phyloP scores from a whole-genome alignment of 768 basidiomycete genomes.

The Russula sp. region DNA sequence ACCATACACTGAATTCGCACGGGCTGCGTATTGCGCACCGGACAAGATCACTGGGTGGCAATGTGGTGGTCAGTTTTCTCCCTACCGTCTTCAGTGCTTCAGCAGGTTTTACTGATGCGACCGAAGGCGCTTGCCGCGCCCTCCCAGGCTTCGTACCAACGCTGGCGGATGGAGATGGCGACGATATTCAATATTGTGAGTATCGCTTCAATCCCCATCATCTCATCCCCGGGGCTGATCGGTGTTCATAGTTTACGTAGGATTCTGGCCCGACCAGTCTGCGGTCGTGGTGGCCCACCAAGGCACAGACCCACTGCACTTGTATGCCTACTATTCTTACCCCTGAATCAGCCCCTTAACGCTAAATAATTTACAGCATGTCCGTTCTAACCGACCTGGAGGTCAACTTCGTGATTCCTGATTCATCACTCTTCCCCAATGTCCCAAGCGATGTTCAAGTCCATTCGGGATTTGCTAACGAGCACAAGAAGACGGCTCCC shows the following conservation, averaged over 20 bases:
- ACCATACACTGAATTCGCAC: constrained; percentile 47
- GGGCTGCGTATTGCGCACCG: constrained; percentile 48
- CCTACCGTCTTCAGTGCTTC: background rate
- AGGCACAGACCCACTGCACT: constrained; percentile 17
- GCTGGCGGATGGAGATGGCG: constrained; percentile 44
- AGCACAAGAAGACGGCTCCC: constrained; percentile 15
- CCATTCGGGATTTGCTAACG: constrained; percentile 17
- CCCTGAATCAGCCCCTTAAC: background rate
- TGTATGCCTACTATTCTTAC: constrained; percentile 6
- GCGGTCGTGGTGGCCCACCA: constrained; percentile 22
- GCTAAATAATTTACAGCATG: background rate
- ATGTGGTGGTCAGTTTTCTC: constrained; percentile 39
- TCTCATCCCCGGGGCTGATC: background rate
- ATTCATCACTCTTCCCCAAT: constrained; percentile 16
- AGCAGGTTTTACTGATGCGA: background rate
- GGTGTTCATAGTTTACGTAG: constrained; percentile 19
- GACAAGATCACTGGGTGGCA: constrained; percentile 35
- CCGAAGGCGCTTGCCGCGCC: constrained; percentile 38
- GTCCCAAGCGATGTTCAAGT: constrained; percentile 4
- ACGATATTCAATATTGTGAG: constrained; percentile 43
- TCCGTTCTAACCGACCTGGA: constrained; percentile 17
- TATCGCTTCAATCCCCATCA: background rate
- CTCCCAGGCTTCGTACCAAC: constrained; percentile 38
- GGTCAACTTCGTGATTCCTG: background rate
- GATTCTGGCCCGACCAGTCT: constrained; percentile 18